Evolutionary conservation across 2,329 filamentous ascomycete genomes (phyloP), one percentile per base, ranked within the genome.

Genomic region (Stagonosporopsis tanaceti): DNA sequence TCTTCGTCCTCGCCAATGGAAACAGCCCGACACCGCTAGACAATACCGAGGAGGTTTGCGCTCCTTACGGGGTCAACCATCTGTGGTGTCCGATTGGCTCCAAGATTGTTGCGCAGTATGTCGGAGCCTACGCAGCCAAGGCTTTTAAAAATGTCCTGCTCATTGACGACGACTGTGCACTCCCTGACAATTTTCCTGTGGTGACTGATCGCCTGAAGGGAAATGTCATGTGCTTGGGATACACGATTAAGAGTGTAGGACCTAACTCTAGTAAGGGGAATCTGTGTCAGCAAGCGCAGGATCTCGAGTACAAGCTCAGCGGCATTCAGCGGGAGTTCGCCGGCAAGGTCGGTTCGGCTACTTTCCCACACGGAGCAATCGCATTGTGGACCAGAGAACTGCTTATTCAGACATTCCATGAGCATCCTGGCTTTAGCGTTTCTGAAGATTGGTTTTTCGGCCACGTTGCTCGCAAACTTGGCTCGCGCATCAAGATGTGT

Each of bases 371-470:
- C 53, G 81, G 81, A 8, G 81, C 81, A 12, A 83, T 83, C 38
- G 79, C 78, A 8, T 72, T 84, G 2, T 84, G 81, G 77, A 64
- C 82, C 52, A 73, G 78, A 1, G 66, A 79, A n/a, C 78, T 82
- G 37, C 69, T 83, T 8, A 75, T 79, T 47, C 67, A 77, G 30
- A 79, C 77, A 1, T 82, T 83, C 63, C 70, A 79, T 52, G 73
- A 80, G 30, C 81, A 84, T 58, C 81, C 81, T 0, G 81, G 81
- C 0, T 84, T 81, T 63, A 78, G 74, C 1, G 78, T 83, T 8
- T 81, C 78, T 0, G 81, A 84, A 47, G 81, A 84, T 63, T 84
- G 81, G 81, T 84, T 81, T 68, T 81, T 84, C 37, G 81, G 81
- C 1, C 79, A 83, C 64, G 78, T 78, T 6, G 78, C 79, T 37